These are phyloP conservation scores for Phytophthora agathidicida DNA, from an alignment of 352 stramenopile genomes.

Conservation along the genomic window DNA sequence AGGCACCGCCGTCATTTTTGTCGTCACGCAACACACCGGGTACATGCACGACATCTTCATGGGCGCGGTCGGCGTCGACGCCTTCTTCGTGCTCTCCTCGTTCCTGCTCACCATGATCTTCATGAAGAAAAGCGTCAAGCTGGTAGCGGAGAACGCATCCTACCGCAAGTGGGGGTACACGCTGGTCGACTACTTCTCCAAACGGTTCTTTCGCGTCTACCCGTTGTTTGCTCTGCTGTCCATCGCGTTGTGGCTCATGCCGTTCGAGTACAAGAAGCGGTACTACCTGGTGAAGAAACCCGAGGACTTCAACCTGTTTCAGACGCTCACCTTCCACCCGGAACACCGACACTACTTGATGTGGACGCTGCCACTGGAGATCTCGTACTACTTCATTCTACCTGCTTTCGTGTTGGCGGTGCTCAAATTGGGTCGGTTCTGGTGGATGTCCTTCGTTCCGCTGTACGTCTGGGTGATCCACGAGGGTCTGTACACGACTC, in stretches of 20 bases:
- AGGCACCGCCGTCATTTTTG: conserved; percentile 4
- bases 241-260: conserved; percentile 12
- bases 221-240: conserved; percentile 7
- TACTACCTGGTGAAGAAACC: conserved; percentile 3
- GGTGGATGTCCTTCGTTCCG: conserved; percentile 5
- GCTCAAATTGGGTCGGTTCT: conserved; percentile 7
- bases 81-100: conserved; percentile 25
- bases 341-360: conserved; percentile 14
- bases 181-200: conserved; percentile 19
- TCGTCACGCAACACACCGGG: conserved; percentile 4
- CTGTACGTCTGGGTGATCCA: conserved; percentile 15
- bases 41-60: conserved; percentile 5
- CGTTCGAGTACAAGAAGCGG: conserved; percentile 4
- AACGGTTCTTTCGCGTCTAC: conserved; percentile 19
- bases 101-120: conserved; percentile 23
- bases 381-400: conserved; percentile 22
- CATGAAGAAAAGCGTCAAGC: conserved; percentile 26
- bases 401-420: conserved; percentile 8
- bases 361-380: conserved; percentile 19
- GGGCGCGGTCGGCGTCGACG: conserved; percentile 10
- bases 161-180: conserved; percentile 15
- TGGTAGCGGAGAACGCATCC: background rate
- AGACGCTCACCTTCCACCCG: conserved; percentile 8
- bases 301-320: conserved; percentile 9
- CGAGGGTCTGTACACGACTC: conserved; percentile 6